These are phyloP conservation scores for Ophiostoma sp. DNA, from an alignment of 2,329 filamentous ascomycete species.

Conservation along the genomic window DNA sequence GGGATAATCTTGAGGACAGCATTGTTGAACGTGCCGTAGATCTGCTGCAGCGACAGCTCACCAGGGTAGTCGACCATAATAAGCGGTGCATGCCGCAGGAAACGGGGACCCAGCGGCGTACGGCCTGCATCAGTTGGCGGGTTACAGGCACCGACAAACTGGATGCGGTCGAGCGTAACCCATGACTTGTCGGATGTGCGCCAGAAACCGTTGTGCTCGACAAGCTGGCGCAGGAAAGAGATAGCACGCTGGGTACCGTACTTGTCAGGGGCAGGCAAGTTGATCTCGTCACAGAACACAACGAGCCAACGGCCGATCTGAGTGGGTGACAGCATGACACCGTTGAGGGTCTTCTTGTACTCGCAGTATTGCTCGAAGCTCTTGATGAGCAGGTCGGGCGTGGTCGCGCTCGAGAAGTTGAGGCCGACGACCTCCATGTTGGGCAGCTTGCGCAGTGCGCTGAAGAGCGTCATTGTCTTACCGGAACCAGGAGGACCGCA, in stretches of 20 bases:
- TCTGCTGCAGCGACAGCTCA: conserved; percentile 88
- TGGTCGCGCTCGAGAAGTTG: conserved; percentile 98
- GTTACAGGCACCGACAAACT: conserved; percentile 98
- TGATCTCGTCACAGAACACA: conserved; percentile 99
- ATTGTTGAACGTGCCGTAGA: conserved; percentile 97
- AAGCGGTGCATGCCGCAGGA: conserved; percentile 93
- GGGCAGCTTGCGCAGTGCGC: conserved; percentile 88
- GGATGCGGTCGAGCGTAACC: conserved; percentile 95
- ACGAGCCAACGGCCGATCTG: conserved; percentile 98
- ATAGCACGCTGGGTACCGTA: conserved; percentile 97
- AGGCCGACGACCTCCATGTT: conserved; percentile 99
- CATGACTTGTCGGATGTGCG: conserved; percentile 93
- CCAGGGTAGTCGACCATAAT: conserved; percentile 99
- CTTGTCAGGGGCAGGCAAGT: conserved; percentile 92
- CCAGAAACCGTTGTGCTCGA: conserved; percentile 99
- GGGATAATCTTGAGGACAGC: conserved; percentile 96
- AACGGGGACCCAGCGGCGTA: conserved; percentile 87
- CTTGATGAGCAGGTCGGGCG: conserved; percentile 95
- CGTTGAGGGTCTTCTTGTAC: conserved; percentile 97
- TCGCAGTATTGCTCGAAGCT: conserved; percentile 99
- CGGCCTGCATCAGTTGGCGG: conserved; percentile 95
- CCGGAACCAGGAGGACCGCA: conserved; percentile 97
- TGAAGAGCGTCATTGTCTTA: conserved; percentile 99
- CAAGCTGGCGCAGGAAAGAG: conserved; percentile 91
- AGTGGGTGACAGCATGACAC: conserved; percentile 88